Evolutionary conservation across 208 protist species (phyloP).

Genomic region (Leishmania martiniquensis): DNA sequence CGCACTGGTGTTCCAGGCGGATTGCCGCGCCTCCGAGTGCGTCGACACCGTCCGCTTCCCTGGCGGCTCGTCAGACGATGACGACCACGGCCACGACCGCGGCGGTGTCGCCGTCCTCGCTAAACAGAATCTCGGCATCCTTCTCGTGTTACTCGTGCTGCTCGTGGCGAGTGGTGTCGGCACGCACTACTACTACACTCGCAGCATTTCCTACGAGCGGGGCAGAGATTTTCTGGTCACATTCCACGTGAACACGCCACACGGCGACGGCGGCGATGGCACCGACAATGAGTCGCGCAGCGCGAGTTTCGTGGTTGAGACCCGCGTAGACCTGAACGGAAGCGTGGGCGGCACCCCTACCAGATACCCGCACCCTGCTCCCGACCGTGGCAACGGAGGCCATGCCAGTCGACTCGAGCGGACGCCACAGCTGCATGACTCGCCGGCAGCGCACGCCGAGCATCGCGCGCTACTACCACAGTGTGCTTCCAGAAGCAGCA

Average conservation of each 20-base stretch:
- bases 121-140: slow-evolving; percentile 25
- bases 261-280: slow-evolving; percentile 8
- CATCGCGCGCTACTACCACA: neutral
- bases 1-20: slow-evolving; percentile 61
- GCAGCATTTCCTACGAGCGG: slow-evolving; percentile 31
- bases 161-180: slow-evolving; percentile 34
- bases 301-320: neutral
- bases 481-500: slow-evolving; percentile 5
- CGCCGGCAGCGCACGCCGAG: slow-evolving; percentile 11
- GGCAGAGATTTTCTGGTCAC: slow-evolving; percentile 62
- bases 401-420: neutral
- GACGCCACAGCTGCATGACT: slow-evolving; percentile 5
- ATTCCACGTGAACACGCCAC: slow-evolving; percentile 48
- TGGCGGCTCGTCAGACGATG: slow-evolving; percentile 19
- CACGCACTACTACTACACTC: slow-evolving; percentile 41
- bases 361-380: no score
- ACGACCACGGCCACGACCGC: slow-evolving; percentile 6
- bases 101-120: slow-evolving; percentile 10
- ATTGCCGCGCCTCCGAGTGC: slow-evolving; percentile 79
- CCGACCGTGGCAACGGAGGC: no score
- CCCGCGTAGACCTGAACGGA: neutral
- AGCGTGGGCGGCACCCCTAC: neutral
- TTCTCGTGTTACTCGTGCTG: slow-evolving; percentile 37
- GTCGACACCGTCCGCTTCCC: slow-evolving; percentile 62
- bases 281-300: neutral